Evolutionary conservation across 2,329 filamentous ascomycete species (phyloP), one percentile per base, ranked within the genome.

Genomic region (Drechslerella coelobrocha): DNA sequence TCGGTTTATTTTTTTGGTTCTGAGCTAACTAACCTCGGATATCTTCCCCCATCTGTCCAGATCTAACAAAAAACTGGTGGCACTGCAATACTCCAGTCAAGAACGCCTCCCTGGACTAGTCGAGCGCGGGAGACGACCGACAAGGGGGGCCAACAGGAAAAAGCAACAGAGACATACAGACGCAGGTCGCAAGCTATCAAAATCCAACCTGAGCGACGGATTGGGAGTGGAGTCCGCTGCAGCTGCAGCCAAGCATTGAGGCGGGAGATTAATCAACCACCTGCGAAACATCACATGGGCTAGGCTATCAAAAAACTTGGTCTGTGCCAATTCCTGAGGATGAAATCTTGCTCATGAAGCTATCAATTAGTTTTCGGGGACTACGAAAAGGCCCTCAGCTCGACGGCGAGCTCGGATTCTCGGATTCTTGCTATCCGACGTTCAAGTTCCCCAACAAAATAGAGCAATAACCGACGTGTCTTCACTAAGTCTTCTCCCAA

Each of bases 1-100:
- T 53, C 66, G 66, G 66, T 60, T 71, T 62, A 71, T 71, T 71
- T 71, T n/a, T n/a, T n/a, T n/a, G n/a, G n/a, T n/a, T n/a, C n/a
- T 71, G 56, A 45, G 6, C 23, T 34, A 71, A 37, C 59, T 71
- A 71, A 71, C 66, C 66, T 71, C 66, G 66, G 66, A 63, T 71
- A 45, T 45, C 14, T 63, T 71, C 51, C 66, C 66, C 66, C 66
- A 71, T 63, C 53, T 54, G 59, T 59, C 66, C 47, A 71, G 54
- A 61, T 61, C 57, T 21, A n/a, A n/a, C 51, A 37, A 47, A 57
- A 61, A 69, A 57, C 48, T 31, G 43, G 56, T 57, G 48, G 37
- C 31, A 45, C 45, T 37, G 41, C 9, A 45, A 9, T 45, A 8
- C n/a, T 19, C 29, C 29, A 31, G 29, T n/a, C n/a, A n/a, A n/a